phyloP scores from a whole-genome alignment of 2,329 filamentous ascomycete genomes.

The Monilinia vaccinii-corymbosi region DNA sequence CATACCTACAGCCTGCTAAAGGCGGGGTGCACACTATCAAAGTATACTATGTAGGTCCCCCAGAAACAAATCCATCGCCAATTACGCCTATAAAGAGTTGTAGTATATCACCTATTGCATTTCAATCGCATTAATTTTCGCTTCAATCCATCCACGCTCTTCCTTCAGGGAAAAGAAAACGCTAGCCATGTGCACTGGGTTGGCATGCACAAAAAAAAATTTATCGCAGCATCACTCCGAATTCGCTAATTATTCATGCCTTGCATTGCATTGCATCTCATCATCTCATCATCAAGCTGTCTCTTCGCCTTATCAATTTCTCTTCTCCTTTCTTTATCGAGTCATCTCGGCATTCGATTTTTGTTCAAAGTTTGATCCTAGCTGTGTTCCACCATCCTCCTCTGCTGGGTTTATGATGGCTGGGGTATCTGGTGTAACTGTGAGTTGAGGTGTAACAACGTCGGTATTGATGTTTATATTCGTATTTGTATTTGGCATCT shows the following conservation, averaged over 20 bases:
- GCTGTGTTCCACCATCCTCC: constrained; percentile 22
- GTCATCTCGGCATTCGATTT: not conserved
- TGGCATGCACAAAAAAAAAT: not conserved
- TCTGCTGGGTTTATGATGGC: constrained; percentile 14
- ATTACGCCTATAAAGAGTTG: constrained; percentile 1
- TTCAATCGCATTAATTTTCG: not conserved
- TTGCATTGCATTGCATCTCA: not conserved
- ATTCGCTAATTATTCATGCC: not conserved
- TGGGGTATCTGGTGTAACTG: constrained; percentile 26
- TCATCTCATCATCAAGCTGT: not conserved
- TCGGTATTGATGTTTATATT: constrained; percentile 14
- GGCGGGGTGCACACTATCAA: not conserved
- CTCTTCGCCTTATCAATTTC: not conserved
- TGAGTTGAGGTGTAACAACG: constrained; percentile 21
- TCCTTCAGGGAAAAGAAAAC: not conserved
- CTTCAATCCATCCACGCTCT: not conserved
- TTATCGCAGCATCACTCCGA: not conserved
- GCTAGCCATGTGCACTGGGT: not conserved
- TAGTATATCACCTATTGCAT: not conserved
- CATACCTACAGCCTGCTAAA: not conserved
- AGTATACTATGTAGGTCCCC: not conserved
- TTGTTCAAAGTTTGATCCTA: constrained; percentile 15
- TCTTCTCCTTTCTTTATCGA: not conserved
- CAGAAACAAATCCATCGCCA: not conserved
- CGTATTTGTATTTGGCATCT: constrained; percentile 2